A percentile compares a stretch with the other conserved stretches of the same genome.
phyloP scores from a whole-genome alignment of 306 rosid species.

The Luffa aegyptiaca region DNA sequence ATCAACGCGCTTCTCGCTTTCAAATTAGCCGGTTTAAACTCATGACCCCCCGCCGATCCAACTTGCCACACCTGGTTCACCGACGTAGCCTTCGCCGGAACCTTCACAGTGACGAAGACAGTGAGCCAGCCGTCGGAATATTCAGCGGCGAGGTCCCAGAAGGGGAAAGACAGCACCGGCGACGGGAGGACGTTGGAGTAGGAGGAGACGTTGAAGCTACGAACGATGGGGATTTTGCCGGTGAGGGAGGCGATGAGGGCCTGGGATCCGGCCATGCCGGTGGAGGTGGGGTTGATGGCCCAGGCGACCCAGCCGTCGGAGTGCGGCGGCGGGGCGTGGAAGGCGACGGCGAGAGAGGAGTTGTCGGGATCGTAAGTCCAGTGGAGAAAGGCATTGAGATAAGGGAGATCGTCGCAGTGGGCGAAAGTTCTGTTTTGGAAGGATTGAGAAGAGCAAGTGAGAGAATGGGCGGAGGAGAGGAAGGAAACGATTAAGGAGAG shows the following conservation, averaged over 20 bases:
- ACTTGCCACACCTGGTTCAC: conserved; percentile 63
- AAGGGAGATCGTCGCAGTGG: conserved; percentile 45
- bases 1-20: not conserved
- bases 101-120: conserved; percentile 33
- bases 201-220: conserved; percentile 28
- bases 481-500: not conserved
- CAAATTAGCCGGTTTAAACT: not conserved
- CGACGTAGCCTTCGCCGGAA: conserved; percentile 27
- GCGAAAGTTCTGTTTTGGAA: conserved; percentile 22
- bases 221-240: not conserved
- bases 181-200: not conserved
- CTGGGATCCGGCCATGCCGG: conserved; percentile 44
- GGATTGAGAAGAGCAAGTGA: conserved; percentile 34
- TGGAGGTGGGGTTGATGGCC: conserved; percentile 53
- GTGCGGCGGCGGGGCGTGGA: conserved; percentile 21
- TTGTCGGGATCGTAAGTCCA: conserved; percentile 42
- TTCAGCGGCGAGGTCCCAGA: conserved; percentile 19
- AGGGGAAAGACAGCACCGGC: conserved; percentile 12
- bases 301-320: conserved; percentile 60
- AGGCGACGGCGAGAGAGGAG: conserved; percentile 56
- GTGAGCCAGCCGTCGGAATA: not conserved
- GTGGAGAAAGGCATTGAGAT: conserved; percentile 41
- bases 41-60: conserved; percentile 22
- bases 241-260: conserved; percentile 35
- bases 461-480: conserved; percentile 23